A percentile compares a stretch with the other conserved stretches of the same genome.
phyloP scores from a whole-genome alignment of 768 basidiomycete species.

The Phylloporus rhodoxanthus region DNA sequence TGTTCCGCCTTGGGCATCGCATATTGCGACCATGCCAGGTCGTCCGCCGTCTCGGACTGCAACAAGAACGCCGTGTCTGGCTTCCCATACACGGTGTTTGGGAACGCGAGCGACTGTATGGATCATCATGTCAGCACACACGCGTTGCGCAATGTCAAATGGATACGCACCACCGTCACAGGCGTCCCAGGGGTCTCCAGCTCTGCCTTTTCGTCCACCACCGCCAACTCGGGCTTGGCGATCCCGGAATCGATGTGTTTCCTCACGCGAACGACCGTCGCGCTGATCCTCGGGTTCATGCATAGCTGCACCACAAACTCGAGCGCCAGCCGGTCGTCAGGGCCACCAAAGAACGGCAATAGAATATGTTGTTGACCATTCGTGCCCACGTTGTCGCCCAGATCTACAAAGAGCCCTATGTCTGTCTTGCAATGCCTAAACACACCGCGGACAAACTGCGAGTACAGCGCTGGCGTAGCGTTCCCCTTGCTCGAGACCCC shows the following conservation, averaged over 20 bases:
- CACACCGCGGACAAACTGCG: constrained; percentile 80
- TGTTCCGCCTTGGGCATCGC: constrained; percentile 25
- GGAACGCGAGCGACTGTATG: constrained; percentile 42
- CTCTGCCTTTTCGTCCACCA: constrained; percentile 52
- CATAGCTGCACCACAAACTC: constrained; percentile 78
- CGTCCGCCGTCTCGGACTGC: constrained; percentile 78
- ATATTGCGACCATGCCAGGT: constrained; percentile 67
- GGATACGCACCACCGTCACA: constrained; percentile 6
- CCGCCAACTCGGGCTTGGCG: constrained; percentile 43
- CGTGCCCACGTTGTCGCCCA: constrained; percentile 34
- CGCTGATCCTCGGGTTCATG: constrained; percentile 52
- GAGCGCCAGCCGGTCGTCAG: constrained; percentile 86
- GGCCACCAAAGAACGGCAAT: constrained; percentile 89
- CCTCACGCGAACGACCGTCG: constrained; percentile 64
- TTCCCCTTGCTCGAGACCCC: constrained; percentile 45
- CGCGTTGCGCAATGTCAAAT: not conserved
- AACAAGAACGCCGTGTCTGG: constrained; percentile 59
- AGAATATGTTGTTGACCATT: constrained; percentile 55
- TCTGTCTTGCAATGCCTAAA: constrained; percentile 69
- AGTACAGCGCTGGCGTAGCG: constrained; percentile 54
- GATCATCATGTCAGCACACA: not conserved
- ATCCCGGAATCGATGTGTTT: constrained; percentile 44
- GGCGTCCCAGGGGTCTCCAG: constrained; percentile 17
- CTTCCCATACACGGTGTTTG: constrained; percentile 70
- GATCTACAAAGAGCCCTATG: constrained; percentile 83